These are phyloP conservation scores for Magnaporthiopsis rhizophila DNA, from an alignment of 2,329 filamentous ascomycete species.

Conservation along the genomic window DNA sequence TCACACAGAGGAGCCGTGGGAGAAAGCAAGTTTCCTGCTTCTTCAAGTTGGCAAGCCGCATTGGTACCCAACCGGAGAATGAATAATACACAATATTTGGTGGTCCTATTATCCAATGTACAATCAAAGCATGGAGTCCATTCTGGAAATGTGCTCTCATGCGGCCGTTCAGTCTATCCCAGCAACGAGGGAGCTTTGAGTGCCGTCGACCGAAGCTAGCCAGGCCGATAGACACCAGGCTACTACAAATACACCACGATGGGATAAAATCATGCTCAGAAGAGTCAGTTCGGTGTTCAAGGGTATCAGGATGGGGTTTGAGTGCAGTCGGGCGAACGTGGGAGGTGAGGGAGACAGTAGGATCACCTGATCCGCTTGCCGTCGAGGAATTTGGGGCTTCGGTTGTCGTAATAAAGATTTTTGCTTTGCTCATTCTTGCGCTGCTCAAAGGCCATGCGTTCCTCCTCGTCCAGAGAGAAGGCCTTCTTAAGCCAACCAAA, in stretches of 20 bases:
- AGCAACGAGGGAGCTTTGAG: background rate
- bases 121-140: background rate
- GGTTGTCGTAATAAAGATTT: constrained; percentile 41
- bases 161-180: background rate
- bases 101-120: background rate
- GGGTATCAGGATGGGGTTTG: background rate
- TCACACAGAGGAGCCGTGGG: too few species aligned
- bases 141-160: background rate
- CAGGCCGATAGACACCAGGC: background rate
- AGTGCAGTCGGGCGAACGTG: background rate
- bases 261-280: background rate
- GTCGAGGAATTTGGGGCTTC: constrained; percentile 47
- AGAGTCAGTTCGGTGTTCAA: background rate
- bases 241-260: background rate
- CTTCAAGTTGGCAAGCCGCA: too few species aligned
- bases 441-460: constrained; percentile 51
- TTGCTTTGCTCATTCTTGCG: constrained; percentile 36
- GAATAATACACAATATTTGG: background rate
- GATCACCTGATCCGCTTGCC: constrained; percentile 36
- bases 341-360: background rate
- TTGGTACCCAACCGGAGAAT: too few species aligned
- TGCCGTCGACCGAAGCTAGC: background rate
- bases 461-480: constrained; percentile 57
- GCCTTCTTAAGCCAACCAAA: constrained; percentile 64
- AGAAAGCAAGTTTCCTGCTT: too few species aligned